These are phyloP conservation scores for Neolentinus lepideus DNA, from an alignment of 1,284 basidiomycete species.

Conservation along the genomic window DNA sequence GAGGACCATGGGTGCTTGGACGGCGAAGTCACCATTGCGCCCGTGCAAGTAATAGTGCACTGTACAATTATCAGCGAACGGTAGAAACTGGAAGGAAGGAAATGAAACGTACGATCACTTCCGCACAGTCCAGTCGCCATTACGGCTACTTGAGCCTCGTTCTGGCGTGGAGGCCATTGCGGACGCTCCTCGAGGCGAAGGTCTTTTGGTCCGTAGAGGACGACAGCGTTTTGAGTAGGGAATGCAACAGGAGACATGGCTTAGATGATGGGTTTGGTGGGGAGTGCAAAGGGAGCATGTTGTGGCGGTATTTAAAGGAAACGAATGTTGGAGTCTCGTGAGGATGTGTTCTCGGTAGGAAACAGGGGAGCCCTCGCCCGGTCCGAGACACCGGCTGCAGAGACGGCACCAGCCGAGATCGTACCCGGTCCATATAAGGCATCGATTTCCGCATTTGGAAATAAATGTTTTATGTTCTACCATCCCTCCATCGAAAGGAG, in stretches of 20 bases:
- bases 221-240: conserved; percentile 51
- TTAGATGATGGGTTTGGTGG: conserved; percentile 10
- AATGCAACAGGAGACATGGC: conserved; percentile 54
- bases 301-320: conserved; percentile 17
- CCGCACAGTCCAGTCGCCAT: conserved; percentile 88
- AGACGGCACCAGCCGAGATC: background rate
- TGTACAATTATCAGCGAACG: conserved; percentile 22
- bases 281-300: conserved; percentile 5
- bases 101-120: conserved; percentile 64
- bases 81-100: background rate
- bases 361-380: conserved; percentile 5
- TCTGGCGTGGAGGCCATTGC: conserved; percentile 57
- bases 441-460: background rate
- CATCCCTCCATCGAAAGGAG: background rate
- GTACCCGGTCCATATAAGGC: background rate
- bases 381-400: conserved; percentile 8
- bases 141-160: conserved; percentile 70
- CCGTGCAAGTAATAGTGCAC: conserved; percentile 89
- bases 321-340: conserved; percentile 8
- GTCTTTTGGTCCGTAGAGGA: conserved; percentile 68
- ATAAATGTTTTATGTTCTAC: background rate
- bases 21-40: conserved; percentile 86
- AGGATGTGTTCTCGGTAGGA: conserved; percentile 1
- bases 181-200: conserved; percentile 64
- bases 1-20: conserved; percentile 79